Percentiles rank a stretch among this genome's conserved stretches.
Conservation (phyloP, 2,329 filamentous ascomycete species). For the Talaromyces sp. region DNA sequence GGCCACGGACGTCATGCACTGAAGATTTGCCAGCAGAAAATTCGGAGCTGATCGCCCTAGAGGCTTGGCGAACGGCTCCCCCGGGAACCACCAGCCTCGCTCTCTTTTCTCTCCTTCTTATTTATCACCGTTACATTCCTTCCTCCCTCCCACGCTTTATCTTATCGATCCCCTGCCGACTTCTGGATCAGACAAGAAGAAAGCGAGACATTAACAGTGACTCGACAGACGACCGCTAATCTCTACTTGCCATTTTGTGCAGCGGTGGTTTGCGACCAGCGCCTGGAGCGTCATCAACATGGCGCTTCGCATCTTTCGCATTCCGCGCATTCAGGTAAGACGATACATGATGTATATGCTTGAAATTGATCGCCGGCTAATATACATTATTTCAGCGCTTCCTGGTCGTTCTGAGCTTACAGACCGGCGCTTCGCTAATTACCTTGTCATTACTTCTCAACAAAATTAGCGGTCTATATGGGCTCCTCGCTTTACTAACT, state of each 20-base stretch:
- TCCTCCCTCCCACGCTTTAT: neutral
- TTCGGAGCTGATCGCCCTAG: neutral
- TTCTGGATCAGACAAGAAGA: neutral
- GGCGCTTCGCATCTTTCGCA: constrained; percentile 46
- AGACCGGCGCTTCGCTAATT: constrained; percentile 81
- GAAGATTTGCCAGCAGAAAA: constrained; percentile 12
- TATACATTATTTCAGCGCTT: constrained; percentile 60
- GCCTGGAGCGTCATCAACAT: constrained; percentile 25
- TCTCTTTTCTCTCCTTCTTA: constrained; percentile 8
- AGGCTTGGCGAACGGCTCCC: constrained; percentile 16
- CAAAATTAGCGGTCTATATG: constrained; percentile 87
- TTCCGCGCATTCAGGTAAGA: constrained; percentile 49
- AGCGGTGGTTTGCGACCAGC: constrained; percentile 15
- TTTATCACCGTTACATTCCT: neutral
- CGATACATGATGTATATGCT: neutral
- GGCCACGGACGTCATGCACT: constrained; percentile 19
- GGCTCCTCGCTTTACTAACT: constrained; percentile 81
- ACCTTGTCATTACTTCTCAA: constrained; percentile 81
- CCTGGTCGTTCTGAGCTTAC: constrained; percentile 79
- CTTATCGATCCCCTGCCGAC: neutral
- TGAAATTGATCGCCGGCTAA: neutral
- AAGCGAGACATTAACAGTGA: neutral
- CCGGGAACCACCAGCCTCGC: constrained; percentile 10
- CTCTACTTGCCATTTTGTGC: neutral
- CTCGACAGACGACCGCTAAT: neutral